Conservation (phyloP, 257 asterid species). For the Lithospermum erythrorhizon region DNA sequence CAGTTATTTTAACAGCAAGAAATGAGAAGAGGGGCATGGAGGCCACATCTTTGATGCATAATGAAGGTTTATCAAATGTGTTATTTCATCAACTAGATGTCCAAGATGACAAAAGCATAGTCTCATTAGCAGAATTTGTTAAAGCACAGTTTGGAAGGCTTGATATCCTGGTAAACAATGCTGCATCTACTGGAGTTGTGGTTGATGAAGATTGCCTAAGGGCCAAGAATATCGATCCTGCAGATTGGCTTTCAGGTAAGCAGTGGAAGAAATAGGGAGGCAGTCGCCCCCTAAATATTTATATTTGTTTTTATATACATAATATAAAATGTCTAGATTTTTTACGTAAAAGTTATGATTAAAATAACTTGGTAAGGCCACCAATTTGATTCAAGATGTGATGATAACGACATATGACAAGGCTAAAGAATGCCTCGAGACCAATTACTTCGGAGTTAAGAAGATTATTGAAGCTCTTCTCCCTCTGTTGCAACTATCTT, state of each 20-base stretch:
- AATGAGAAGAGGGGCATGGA: constrained; percentile 43
- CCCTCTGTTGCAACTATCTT: constrained; percentile 47
- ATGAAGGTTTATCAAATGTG: constrained; percentile 49
- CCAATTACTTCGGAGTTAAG: constrained; percentile 68
- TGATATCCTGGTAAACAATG: constrained; percentile 76
- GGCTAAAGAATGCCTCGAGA: constrained; percentile 56
- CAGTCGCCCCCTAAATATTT: too few relatives aligned
- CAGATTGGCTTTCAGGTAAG: constrained; percentile 42
- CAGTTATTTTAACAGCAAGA: constrained; percentile 62
- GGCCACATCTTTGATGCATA: constrained; percentile 36
- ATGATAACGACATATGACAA: constrained; percentile 40
- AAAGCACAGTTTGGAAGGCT: constrained; percentile 43
- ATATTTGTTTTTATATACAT: too few relatives aligned
- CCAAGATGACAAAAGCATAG: constrained; percentile 42
- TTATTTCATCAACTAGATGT: constrained; percentile 73
- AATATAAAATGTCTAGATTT: too few relatives aligned
- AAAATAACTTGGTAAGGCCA: too few relatives aligned
- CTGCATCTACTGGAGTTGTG: constrained; percentile 65
- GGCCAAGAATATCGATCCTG: constrained; percentile 48
- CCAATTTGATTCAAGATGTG: constrained; percentile 37
- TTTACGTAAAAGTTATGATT: too few relatives aligned
- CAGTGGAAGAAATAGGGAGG: too few relatives aligned
- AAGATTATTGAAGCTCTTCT: constrained; percentile 64
- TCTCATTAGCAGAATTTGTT: constrained; percentile 31
- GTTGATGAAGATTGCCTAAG: constrained; percentile 54